Conservation (phyloP, 805 yeast species). For the Hanseniaspora singularis region DNA sequence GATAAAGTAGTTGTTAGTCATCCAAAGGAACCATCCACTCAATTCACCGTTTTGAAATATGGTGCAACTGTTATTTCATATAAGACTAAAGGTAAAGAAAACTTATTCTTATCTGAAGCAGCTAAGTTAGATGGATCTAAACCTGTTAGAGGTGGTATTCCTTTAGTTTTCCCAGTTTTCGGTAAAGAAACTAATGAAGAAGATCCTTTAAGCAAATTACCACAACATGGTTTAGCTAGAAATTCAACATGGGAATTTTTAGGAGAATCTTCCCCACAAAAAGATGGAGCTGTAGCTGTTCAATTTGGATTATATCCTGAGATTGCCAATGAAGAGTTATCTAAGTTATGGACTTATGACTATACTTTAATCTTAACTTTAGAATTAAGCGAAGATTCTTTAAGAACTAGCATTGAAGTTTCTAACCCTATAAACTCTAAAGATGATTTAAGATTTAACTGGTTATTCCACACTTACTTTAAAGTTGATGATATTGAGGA, state of each 20-base stretch:
- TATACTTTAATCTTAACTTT: conserved; percentile 68
- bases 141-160: conserved; percentile 96
- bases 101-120: conserved; percentile 65
- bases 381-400: conserved; percentile 42
- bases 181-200: conserved; percentile 45
- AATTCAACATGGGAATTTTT: conserved; percentile 84
- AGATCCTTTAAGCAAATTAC: conserved; percentile 48
- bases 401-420: conserved; percentile 64
- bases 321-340: conserved; percentile 53
- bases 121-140: conserved; percentile 84
- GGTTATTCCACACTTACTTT: conserved; percentile 89
- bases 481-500: conserved; percentile 66
- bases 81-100: conserved; percentile 60
- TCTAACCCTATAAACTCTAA: conserved; percentile 46
- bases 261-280: conserved; percentile 50
- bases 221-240: conserved; percentile 96
- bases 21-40: conserved; percentile 40
- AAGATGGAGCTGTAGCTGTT: conserved; percentile 55
- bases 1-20: conserved; percentile 49
- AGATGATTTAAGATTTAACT: conserved; percentile 67
- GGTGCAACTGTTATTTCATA: conserved; percentile 89
- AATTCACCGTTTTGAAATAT: conserved; percentile 59
- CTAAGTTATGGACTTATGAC: conserved; percentile 50
- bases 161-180: conserved; percentile 86
- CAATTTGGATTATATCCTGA: conserved; percentile 91